Base-by-base conservation (phyloP, 163 green algal species). In the Smithsoniella earleae region DNA sequence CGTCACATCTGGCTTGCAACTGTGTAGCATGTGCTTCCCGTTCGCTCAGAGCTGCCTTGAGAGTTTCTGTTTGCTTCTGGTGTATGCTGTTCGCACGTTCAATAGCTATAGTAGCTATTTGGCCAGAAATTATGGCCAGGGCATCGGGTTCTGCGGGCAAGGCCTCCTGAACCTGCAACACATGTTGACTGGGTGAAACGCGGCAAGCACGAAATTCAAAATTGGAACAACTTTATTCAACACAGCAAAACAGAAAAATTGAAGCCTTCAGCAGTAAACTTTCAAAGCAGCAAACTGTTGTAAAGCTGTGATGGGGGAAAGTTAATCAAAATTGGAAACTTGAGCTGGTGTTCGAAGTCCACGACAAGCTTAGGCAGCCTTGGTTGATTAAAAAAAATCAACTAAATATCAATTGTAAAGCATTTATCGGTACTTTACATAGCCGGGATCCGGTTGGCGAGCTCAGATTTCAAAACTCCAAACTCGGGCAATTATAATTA, bases 61-160 rank as follows among this genome's bases (percentile, higher is more conserved):
- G 20, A 20, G 58, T n/a, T 34, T 69, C 58, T 16, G 58, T 69
- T 34, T 69, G n/a, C 25, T 40, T 69, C 0, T 22, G 27, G 6
- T 69, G 58, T 5, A 45, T 33, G 25, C 34, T 34, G 58, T 69
- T 69, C 30, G 58, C 58, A 38, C 58, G 58, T 31, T 69, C 58
- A 18, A 69, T n/a, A 16, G 58, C 58, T 13, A 69, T 30, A 30
- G 31, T 31, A 20, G 58, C 34, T 28, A 69, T 69, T 31, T 69
- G 58, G 18, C 27, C 58, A 38, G 58, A 30, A 0, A 69, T 16
- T 45, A 33, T 31, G 18, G 58, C 58, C 16, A 69, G 20, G 43
- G 58, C 5, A 36, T 69, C 58, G 3, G 58, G 58, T 38, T 69
- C 58, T 28, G 58, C 58, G 16, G 58, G 58, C 27, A 69, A 36